Percentiles rank a stretch among this genome's conserved stretches.
Conservation (phyloP, 2,329 filamentous ascomycete species). For the Hypoxylon sp. region DNA sequence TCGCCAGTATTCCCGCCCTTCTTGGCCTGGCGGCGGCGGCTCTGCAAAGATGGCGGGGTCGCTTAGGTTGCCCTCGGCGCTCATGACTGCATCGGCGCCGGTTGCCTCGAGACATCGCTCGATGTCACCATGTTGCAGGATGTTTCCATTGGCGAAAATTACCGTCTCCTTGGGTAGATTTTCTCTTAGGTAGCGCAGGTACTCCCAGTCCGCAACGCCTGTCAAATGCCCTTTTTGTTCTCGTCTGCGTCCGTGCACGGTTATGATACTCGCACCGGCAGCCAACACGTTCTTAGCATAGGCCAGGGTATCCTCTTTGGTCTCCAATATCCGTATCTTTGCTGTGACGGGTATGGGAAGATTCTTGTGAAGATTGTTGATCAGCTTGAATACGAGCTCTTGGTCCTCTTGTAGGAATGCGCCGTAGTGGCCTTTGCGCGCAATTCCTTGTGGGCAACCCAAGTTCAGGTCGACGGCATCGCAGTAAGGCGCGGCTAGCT, state of each 20-base stretch:
- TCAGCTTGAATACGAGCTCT: slow-evolving; percentile 83
- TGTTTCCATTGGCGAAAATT: slow-evolving; percentile 96
- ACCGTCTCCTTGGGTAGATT: slow-evolving; percentile 89
- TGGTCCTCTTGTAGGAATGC: slow-evolving; percentile 96
- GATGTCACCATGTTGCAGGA: slow-evolving; percentile 84
- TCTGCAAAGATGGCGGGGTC: slow-evolving; percentile 88
- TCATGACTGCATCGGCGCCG: slow-evolving; percentile 94
- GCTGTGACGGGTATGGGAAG: slow-evolving; percentile 90
- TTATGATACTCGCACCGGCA: slow-evolving; percentile 92
- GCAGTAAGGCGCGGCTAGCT: slow-evolving; percentile 85
- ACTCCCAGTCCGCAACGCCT: slow-evolving; percentile 91
- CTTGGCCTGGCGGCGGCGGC: slow-evolving; percentile 73
- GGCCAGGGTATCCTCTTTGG: slow-evolving; percentile 85
- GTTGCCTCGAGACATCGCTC: slow-evolving; percentile 83
- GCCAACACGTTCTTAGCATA: slow-evolving; percentile 90
- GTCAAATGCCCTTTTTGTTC: slow-evolving; percentile 98
- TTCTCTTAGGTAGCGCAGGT: slow-evolving; percentile 85
- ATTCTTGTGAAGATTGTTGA: slow-evolving; percentile 84
- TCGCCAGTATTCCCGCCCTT: slow-evolving; percentile 88
- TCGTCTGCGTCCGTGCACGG: slow-evolving; percentile 88
- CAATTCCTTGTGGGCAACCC: slow-evolving; percentile 96
- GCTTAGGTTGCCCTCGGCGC: slow-evolving; percentile 93
- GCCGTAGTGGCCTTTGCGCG: slow-evolving; percentile 89
- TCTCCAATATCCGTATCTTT: slow-evolving; percentile 93
- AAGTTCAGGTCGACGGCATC: slow-evolving; percentile 97